phyloP scores from a whole-genome alignment of 352 stramenopile genomes.

The Phytophthora litchii region DNA sequence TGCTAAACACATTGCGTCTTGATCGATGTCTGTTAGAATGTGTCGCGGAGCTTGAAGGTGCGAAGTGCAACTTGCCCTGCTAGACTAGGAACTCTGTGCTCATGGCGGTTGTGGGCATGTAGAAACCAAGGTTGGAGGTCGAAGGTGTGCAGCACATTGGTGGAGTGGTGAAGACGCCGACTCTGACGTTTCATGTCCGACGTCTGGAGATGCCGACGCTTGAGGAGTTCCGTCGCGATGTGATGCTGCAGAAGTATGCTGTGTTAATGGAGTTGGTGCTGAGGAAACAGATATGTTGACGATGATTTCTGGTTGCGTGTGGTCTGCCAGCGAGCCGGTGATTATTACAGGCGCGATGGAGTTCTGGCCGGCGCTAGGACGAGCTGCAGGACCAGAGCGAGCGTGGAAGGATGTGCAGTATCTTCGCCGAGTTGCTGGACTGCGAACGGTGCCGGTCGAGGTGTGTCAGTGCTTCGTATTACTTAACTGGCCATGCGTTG shows the following conservation, averaged over 20 bases:
- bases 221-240: constrained; percentile 49
- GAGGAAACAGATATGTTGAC: not conserved
- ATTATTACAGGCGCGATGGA: constrained; percentile 83
- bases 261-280: not conserved
- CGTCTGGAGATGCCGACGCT: constrained; percentile 68
- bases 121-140: constrained; percentile 27
- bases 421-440: constrained; percentile 69
- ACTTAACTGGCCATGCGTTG: too few species aligned
- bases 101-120: constrained; percentile 5
- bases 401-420: constrained; percentile 74
- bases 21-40: constrained; percentile 21
- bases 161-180: constrained; percentile 9
- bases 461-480: constrained; percentile 26
- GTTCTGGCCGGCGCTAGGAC: constrained; percentile 79
- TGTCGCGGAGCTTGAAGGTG: constrained; percentile 32
- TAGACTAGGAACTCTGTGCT: not conserved
- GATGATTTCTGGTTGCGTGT: constrained; percentile 2
- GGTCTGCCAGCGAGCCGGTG: constrained; percentile 52
- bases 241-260: constrained; percentile 65
- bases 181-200: constrained; percentile 43
- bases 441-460: constrained; percentile 84
- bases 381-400: constrained; percentile 28
- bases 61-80: not conserved
- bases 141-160: not conserved
- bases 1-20: constrained; percentile 32